Base-by-base conservation (phyloP, 441 rosid species). In the Pelargonium australe region DNA sequence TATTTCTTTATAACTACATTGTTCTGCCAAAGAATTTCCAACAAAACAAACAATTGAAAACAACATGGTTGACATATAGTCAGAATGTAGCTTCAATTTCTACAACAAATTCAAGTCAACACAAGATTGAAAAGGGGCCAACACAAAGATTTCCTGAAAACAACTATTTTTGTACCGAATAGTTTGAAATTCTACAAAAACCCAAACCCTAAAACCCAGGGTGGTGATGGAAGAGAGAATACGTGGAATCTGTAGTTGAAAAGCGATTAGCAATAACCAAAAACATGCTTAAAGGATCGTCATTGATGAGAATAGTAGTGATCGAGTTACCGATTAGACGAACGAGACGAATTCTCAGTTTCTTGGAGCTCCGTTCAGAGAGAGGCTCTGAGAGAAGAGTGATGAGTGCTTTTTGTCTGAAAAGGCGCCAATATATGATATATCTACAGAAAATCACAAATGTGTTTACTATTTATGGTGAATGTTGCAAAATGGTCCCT, bases 261-360 rank as follows among this genome's bases (percentile, higher is more conserved):
- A 60, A 60, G 12, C 64, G 11, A 60, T 1, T 19, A 20, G 37
- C 64, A 10, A 20, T 19, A 60, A 60, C 37, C 31, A 23, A 60
- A 60, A 23, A 13, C 64, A 23, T 2, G 31, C 37, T 2, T 20
- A 60, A 23, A 23, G 64, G 37, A 60, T 11, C 14, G n/a, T 60
- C n/a, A 20, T 1, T 20, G 64, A 31, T 23, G 34, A 23, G 34
- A 60, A 60, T 60, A 13, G 64, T 8, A 34, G 37, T 31, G 64
- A 23, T 60, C 7, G 64, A 9, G 37, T 60, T 60, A 60, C 64
- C 64, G 64, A 60, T 60, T n/a, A 60, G 37, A 60, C 64, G 34
- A 60, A 31, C 37, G 12, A 9, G 19, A 60, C n/a, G 37, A 60
- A 7, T 23, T 1, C 20, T 60, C n/a, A 25, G 14, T 31, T 60